Percentiles rank a stretch among this genome's conserved stretches.
Evolutionary conservation across 2,329 filamentous ascomycete species (phyloP).

Genomic region (Juglanconis juglandina): DNA sequence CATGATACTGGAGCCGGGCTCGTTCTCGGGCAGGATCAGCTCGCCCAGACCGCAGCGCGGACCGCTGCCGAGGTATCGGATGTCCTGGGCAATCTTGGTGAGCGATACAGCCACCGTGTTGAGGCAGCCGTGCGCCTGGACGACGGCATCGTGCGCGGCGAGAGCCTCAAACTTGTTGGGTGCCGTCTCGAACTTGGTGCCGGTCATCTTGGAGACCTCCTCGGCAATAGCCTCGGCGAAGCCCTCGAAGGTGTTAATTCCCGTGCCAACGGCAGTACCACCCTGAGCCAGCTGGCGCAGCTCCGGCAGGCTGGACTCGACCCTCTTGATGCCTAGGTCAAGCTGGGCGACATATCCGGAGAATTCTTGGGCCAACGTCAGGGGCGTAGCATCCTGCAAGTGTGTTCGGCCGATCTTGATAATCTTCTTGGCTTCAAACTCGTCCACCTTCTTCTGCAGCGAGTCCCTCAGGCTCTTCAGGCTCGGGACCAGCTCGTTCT

Average conservation of each 20-base stretch:
- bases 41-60: slow-evolving; percentile 95
- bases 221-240: slow-evolving; percentile 91
- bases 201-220: slow-evolving; percentile 89
- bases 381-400: slow-evolving; percentile 91
- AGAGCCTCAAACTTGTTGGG: slow-evolving; percentile 99
- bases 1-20: slow-evolving; percentile 98
- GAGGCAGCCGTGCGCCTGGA: slow-evolving; percentile 88
- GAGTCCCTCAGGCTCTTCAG: slow-evolving; percentile 78
- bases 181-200: slow-evolving; percentile 88
- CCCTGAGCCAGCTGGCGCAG: slow-evolving; percentile 29
- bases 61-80: slow-evolving; percentile 93
- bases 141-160: slow-evolving; percentile 91
- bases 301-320: slow-evolving; percentile 47
- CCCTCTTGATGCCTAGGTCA: slow-evolving; percentile 82
- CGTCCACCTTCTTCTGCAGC: slow-evolving; percentile 82
- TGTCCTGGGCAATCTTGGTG: slow-evolving; percentile 97
- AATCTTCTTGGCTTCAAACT: slow-evolving; percentile 79
- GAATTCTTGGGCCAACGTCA: slow-evolving; percentile 96
- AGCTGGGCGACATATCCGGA: slow-evolving; percentile 96
- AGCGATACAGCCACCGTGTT: slow-evolving; percentile 90
- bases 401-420: slow-evolving; percentile 99
- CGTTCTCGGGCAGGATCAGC: slow-evolving; percentile 91
- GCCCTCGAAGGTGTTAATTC: slow-evolving; percentile 94
- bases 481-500: slow-evolving; percentile 78
- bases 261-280: slow-evolving; percentile 85